phyloP scores from a whole-genome alignment of 129 eudicot species.

The Flaveria trinervia region DNA sequence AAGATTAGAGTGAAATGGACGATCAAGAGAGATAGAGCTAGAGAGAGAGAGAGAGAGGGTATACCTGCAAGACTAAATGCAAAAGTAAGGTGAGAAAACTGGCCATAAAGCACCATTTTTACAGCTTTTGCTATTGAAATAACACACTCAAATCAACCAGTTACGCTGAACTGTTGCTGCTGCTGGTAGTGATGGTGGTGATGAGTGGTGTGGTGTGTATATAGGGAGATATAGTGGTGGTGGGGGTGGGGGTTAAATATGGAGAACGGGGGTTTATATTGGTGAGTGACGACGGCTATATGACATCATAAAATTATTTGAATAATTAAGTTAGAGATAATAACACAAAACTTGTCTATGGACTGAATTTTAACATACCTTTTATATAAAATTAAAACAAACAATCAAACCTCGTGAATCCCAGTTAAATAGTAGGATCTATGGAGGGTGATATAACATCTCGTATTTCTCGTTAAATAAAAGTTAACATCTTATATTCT shows the following conservation, averaged over 20 bases:
- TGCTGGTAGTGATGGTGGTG: constrained; percentile 9
- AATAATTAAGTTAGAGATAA: no score
- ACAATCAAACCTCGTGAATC: no score
- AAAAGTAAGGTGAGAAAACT: constrained; percentile 54
- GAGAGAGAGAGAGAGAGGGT: neutral
- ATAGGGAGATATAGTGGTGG: neutral
- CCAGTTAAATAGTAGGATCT: no score
- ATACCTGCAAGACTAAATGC: constrained; percentile 82
- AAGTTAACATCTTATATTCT: no score
- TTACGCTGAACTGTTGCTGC: constrained; percentile 6
- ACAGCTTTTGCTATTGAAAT: constrained; percentile 4
- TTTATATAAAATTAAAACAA: no score
- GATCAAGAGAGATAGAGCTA: neutral
- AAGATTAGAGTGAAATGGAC: neutral
- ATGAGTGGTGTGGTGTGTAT: constrained; percentile 26
- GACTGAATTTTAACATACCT: no score
- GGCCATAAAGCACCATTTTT: constrained; percentile 33
- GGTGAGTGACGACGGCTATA: neutral
- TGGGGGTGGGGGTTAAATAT: constrained; percentile 25
- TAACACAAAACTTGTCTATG: no score
- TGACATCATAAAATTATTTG: no score
- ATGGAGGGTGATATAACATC: no score
- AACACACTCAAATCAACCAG: constrained; percentile 33
- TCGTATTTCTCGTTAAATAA: no score
- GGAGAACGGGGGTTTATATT: neutral